Conservation (phyloP, 495 filamentous ascomycete species). For the Daldinia decipiens region DNA sequence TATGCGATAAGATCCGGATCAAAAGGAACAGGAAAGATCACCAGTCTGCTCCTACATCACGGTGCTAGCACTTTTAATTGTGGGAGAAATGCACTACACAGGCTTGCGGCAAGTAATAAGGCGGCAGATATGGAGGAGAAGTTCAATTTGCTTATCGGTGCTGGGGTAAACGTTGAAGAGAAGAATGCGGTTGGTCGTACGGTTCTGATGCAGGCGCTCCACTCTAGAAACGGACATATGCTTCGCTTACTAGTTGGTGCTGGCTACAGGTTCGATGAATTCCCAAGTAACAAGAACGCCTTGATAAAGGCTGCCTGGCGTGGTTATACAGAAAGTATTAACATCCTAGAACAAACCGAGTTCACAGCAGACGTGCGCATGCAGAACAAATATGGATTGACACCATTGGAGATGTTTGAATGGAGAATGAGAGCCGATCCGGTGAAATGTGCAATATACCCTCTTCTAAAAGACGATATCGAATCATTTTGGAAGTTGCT, state of each 20-base stretch:
- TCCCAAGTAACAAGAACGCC: background rate
- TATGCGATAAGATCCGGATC: background rate
- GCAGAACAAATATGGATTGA: background rate
- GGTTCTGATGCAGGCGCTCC: background rate
- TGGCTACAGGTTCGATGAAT: constrained; percentile 22
- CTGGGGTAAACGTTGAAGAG: background rate
- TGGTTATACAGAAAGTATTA: background rate
- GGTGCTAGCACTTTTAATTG: background rate
- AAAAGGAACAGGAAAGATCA: background rate
- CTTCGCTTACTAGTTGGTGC: constrained; percentile 17
- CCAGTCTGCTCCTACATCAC: constrained; percentile 7
- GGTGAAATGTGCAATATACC: background rate
- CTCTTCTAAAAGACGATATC: constrained; percentile 4
- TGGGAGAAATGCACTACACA: background rate
- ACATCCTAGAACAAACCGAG: constrained; percentile 1
- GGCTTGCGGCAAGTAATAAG: background rate
- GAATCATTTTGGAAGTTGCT: constrained; percentile 20
- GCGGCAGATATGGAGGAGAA: constrained; percentile 13
- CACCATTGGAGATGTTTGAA: constrained; percentile 18
- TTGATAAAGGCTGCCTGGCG: background rate
- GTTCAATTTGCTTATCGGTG: constrained; percentile 15
- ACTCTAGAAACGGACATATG: background rate
- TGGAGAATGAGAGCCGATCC: constrained; percentile 13
- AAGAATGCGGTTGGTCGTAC: background rate
- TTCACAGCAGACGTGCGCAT: constrained; percentile 24